Conservation (phyloP, 495 filamentous ascomycete species). For the Acidomyces sp. region DNA sequence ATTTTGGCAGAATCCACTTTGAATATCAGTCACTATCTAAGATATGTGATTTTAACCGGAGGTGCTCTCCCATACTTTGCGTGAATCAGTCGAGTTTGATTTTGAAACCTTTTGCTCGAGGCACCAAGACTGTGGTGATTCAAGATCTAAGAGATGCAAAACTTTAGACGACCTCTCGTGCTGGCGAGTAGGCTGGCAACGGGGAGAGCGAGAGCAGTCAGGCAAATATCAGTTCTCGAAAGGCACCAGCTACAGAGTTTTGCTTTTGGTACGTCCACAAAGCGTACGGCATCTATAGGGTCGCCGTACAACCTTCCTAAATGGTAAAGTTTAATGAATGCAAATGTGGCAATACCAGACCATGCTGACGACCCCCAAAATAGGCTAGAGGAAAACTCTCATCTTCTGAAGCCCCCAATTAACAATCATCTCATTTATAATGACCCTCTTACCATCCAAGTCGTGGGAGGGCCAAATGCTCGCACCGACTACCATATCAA, state of each 20-base stretch:
- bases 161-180: no score
- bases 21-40: no score
- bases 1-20: no score
- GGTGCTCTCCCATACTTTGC: no score
- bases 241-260: neutral
- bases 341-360: neutral
- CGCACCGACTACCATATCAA: slow-evolving; percentile 99
- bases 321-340: slow-evolving; percentile 43
- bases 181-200: no score
- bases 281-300: slow-evolving; percentile 25
- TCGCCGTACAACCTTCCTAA: slow-evolving; percentile 66
- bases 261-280: neutral
- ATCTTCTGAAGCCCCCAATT: slow-evolving; percentile 86
- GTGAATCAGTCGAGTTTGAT: no score
- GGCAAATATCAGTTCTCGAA: no score
- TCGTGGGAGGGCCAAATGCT: slow-evolving; percentile 92
- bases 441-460: slow-evolving; percentile 67
- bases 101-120: no score
- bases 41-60: no score
- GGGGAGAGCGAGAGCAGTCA: no score
- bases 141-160: no score
- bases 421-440: slow-evolving; percentile 97
- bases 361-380: neutral
- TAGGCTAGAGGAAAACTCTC: slow-evolving; percentile 86
- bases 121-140: no score